Conservation (phyloP, 2,329 filamentous ascomycete genomes). For the Dryadomyces quercivorus region DNA sequence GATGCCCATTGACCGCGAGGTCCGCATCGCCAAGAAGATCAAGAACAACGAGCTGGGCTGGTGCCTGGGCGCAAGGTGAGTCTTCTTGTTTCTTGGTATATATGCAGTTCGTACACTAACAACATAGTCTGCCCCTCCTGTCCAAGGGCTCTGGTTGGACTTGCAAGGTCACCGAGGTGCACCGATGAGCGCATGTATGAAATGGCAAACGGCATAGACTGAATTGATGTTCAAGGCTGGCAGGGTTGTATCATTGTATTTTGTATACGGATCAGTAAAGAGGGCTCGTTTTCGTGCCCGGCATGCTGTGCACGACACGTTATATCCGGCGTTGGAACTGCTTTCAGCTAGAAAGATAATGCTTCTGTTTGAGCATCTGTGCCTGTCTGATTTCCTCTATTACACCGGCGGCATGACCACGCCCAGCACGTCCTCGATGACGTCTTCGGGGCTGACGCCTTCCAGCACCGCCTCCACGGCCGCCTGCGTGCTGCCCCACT, state of each 20-base stretch:
- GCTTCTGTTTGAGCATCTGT: no score
- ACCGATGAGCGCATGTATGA: slow-evolving; percentile 22
- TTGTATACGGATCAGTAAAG: background rate
- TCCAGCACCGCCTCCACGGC: slow-evolving; percentile 58
- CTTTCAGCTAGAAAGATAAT: background rate
- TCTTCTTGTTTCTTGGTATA: no score
- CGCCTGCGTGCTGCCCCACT: slow-evolving; percentile 74
- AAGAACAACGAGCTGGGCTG: slow-evolving; percentile 93
- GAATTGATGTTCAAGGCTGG: background rate
- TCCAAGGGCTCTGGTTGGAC: slow-evolving; percentile 77
- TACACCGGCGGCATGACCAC: slow-evolving; percentile 43
- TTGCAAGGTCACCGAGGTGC: slow-evolving; percentile 70
- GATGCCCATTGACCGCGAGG: slow-evolving; percentile 91
- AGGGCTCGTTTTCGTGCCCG: background rate
- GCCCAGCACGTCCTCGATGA: slow-evolving; percentile 51
- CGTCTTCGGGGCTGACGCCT: slow-evolving; percentile 45
- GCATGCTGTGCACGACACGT: background rate
- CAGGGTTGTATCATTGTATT: background rate
- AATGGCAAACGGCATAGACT: background rate
- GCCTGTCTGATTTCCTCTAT: background rate
- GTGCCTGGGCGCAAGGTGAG: slow-evolving; percentile 92
- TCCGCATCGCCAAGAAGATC: slow-evolving; percentile 98
- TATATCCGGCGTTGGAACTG: background rate
- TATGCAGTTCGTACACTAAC: no score
- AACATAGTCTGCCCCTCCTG: slow-evolving; percentile 71